Percentiles rank a stretch among this genome's conserved stretches.
These are phyloP conservation scores for Silene uniflora DNA, from an alignment of 148 eudicot species.

Conservation along the genomic window DNA sequence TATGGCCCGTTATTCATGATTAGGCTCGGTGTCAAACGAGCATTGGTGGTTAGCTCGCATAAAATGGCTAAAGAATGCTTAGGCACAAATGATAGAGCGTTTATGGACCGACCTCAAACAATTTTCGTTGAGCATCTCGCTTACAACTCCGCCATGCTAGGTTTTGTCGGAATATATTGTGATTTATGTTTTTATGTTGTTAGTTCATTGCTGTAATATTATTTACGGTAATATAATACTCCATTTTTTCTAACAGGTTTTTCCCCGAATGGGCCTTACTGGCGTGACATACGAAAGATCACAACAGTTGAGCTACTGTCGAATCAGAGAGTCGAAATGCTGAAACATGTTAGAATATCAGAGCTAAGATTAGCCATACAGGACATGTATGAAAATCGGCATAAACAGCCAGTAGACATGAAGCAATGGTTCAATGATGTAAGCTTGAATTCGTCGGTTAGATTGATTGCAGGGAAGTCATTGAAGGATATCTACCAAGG, in stretches of 20 bases:
- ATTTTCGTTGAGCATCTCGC: slow-evolving; percentile 24
- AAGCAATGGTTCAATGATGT: slow-evolving; percentile 43
- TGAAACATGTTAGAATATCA: slow-evolving; percentile 16
- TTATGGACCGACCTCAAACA: slow-evolving; percentile 31
- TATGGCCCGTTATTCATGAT: slow-evolving; percentile 28
- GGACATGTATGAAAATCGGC: neutral
- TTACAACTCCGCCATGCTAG: slow-evolving; percentile 42
- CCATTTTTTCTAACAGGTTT: neutral
- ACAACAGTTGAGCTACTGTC: slow-evolving; percentile 32
- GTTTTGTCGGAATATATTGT: neutral
- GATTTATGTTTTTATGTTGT: no score
- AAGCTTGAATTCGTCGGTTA: slow-evolving; percentile 28
- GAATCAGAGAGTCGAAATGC: slow-evolving; percentile 22
- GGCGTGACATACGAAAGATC: slow-evolving; percentile 44
- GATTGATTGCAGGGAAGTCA: slow-evolving; percentile 36
- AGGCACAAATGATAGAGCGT: slow-evolving; percentile 33
- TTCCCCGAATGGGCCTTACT: slow-evolving; percentile 33
- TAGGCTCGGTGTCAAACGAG: slow-evolving; percentile 13
- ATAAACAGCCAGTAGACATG: slow-evolving; percentile 25
- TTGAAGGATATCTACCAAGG: slow-evolving; percentile 17
- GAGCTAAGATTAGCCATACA: slow-evolving; percentile 30
- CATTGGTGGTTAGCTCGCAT: slow-evolving; percentile 33
- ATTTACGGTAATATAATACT: no score
- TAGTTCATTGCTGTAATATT: no score
- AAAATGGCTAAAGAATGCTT: slow-evolving; percentile 44